phyloP scores from a whole-genome alignment of 2,329 filamentous ascomycete species.

The Epichloe aotearoae region DNA sequence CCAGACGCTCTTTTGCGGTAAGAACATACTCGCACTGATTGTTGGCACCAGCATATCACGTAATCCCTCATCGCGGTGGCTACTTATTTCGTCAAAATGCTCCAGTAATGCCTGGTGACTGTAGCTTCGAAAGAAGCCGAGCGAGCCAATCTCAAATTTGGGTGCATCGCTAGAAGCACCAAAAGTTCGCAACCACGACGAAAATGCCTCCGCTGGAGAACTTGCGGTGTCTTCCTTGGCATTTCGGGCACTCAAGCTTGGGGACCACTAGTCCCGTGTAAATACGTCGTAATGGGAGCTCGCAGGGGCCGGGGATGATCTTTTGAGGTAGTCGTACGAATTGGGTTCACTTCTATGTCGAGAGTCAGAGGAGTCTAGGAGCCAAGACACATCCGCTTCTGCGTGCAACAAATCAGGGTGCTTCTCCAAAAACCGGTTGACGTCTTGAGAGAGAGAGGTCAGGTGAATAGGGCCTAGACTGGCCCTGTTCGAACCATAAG shows the following conservation, averaged over 20 bases:
- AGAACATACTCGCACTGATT: conserved; percentile 40
- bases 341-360: background rate
- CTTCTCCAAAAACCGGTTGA: conserved; percentile 31
- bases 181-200: conserved; percentile 22
- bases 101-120: conserved; percentile 34
- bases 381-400: conserved; percentile 36
- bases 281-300: background rate
- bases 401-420: conserved; percentile 30
- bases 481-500: conserved; percentile 52
- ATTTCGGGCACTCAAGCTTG: background rate
- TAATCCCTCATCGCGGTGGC: conserved; percentile 33
- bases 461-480: conserved; percentile 31
- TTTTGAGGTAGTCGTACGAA: background rate
- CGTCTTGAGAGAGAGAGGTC: conserved; percentile 30
- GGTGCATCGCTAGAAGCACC: conserved; percentile 38
- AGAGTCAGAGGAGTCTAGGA: conserved; percentile 18
- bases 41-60: conserved; percentile 38
- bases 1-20: conserved; percentile 36
- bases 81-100: conserved; percentile 33
- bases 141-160: conserved; percentile 41
- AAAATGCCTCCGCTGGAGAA: conserved; percentile 17
- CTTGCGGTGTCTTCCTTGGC: conserved; percentile 7
- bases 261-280: conserved; percentile 4
- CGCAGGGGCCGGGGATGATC: background rate
- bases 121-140: conserved; percentile 35